These are phyloP conservation scores for Leishmania turanica DNA, from an alignment of 208 protist species.

Conservation along the genomic window DNA sequence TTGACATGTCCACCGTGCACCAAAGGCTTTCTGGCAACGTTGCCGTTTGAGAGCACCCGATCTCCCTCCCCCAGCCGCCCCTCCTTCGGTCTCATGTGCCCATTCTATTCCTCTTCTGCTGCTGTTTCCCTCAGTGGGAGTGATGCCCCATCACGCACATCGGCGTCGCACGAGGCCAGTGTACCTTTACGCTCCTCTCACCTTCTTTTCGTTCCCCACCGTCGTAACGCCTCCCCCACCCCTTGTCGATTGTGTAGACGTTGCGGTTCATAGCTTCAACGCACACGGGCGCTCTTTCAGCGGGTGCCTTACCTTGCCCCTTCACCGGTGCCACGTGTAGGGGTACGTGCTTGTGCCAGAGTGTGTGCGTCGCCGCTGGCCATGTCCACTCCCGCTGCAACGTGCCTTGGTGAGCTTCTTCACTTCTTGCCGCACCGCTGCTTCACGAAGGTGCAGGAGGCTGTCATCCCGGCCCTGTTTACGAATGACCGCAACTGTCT, in stretches of 20 bases:
- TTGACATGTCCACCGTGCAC: constrained; percentile 7
- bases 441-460: constrained; percentile 79
- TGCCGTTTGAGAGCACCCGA: constrained; percentile 9
- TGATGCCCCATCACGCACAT: background rate
- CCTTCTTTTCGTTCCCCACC: too few species aligned
- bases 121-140: background rate
- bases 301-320: background rate
- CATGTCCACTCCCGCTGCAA: background rate
- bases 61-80: background rate
- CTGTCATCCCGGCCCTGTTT: constrained; percentile 63
- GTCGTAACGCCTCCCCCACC: background rate
- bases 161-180: background rate
- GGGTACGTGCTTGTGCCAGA: background rate
- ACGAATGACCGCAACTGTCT: constrained; percentile 64
- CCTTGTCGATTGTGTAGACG: background rate
- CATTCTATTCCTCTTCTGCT: constrained; percentile 10
- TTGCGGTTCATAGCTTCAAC: too few species aligned
- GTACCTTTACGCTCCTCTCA: background rate
- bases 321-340: background rate
- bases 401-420: constrained; percentile 50
- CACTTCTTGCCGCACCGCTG: constrained; percentile 48
- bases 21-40: background rate
- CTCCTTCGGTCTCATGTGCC: constrained; percentile 12
- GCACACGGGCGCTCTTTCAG: background rate
- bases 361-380: background rate